phyloP scores from a whole-genome alignment of 345 rosid species.

The Eucalyptus cladocalyx region DNA sequence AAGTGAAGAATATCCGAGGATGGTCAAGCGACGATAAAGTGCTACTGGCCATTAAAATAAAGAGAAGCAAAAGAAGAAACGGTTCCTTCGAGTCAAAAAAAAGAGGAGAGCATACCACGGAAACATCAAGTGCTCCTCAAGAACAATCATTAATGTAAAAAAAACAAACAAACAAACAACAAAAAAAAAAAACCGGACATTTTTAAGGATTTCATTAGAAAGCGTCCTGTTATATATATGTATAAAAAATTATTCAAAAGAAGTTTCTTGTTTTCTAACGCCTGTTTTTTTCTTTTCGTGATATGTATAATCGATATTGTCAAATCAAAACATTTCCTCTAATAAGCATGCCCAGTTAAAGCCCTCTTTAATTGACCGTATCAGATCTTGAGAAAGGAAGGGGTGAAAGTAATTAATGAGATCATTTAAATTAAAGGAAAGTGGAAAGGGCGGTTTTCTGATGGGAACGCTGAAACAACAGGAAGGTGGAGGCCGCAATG shows the following conservation, averaged over 20 bases:
- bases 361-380: neutral
- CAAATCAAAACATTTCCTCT: neutral
- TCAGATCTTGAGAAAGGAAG: neutral
- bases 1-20: neutral
- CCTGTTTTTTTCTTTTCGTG: fast-evolving
- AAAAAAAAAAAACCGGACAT: neutral
- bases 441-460: constrained; percentile 20
- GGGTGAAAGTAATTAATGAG: neutral
- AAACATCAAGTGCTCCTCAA: neutral
- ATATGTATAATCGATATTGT: neutral
- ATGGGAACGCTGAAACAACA: constrained; percentile 15
- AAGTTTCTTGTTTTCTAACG: neutral
- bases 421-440: neutral
- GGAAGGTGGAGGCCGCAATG: constrained; percentile 6
- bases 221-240: fast-evolving
- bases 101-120: neutral
- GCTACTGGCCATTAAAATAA: neutral
- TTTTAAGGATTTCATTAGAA: neutral
- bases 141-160: neutral
- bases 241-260: neutral
- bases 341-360: neutral
- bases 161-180: neutral
- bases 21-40: neutral
- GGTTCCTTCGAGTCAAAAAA: neutral
- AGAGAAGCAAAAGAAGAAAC: neutral